Percentiles rank a stretch among this genome's conserved stretches.
phyloP scores from a whole-genome alignment of 164 flowering plant species.

The Amborella trichopoda region DNA sequence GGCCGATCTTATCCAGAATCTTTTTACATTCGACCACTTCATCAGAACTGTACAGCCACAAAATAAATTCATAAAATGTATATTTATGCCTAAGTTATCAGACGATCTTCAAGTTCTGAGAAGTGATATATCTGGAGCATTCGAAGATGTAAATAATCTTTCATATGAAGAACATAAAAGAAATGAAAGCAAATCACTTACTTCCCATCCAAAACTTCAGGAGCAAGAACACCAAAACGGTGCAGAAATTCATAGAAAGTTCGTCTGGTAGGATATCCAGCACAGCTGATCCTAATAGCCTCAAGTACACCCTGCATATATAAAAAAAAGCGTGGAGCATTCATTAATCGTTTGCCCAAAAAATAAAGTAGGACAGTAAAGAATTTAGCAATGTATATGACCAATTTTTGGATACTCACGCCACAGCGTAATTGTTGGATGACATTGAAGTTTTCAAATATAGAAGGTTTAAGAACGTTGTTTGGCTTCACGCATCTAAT shows the following conservation, averaged over 20 bases:
- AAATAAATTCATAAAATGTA: conserved; percentile 1
- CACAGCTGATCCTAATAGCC: conserved; percentile 98
- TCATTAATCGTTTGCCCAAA: not conserved
- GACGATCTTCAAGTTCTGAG: not conserved
- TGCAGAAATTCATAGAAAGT: conserved; percentile 92
- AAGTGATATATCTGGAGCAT: no score
- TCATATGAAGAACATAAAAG: not conserved
- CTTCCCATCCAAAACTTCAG: conserved; percentile 92
- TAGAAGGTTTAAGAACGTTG: conserved; percentile 85
- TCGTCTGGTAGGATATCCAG: conserved; percentile 95
- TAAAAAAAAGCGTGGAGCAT: not conserved
- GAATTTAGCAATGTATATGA: not conserved
- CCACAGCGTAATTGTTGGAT: conserved; percentile 97
- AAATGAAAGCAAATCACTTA: conserved; percentile 21
- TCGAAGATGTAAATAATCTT: not conserved
- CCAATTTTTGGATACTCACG: conserved; percentile 40
- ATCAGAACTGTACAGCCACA: conserved; percentile 45
- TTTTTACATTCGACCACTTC: conserved; percentile 84
- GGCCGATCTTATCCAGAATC: conserved; percentile 77
- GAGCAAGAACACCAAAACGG: conserved; percentile 94
- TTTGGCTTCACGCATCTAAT: conserved; percentile 99
- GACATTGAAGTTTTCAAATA: conserved; percentile 82
- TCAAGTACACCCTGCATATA: conserved; percentile 88
- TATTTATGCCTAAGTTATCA: not conserved
- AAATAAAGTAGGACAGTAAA: not conserved